These are phyloP conservation scores for Aspergillus tubingensis DNA, from an alignment of 2,329 filamentous ascomycete genomes.

Conservation along the genomic window DNA sequence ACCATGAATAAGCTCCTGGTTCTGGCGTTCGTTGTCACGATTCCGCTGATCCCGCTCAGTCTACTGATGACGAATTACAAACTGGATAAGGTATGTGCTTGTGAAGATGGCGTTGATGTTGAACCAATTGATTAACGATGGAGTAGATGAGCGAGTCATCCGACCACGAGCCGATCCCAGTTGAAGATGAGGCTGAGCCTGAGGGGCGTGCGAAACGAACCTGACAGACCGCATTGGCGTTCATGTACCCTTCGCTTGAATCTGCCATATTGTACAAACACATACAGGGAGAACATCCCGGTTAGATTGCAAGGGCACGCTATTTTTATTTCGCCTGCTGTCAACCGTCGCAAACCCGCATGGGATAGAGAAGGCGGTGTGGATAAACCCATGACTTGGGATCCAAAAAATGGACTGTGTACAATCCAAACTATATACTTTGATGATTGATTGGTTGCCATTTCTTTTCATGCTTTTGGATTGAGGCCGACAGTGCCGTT, in stretches of 20 bases:
- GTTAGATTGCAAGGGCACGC: background rate
- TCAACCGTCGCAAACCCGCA: background rate
- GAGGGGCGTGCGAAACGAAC: slow-evolving; percentile 31
- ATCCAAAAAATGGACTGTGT: background rate
- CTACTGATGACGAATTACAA: slow-evolving; percentile 61
- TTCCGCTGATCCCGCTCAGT: slow-evolving; percentile 60
- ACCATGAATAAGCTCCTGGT: slow-evolving; percentile 62
- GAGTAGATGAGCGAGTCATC: slow-evolving; percentile 31
- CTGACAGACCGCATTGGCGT: slow-evolving; percentile 14
- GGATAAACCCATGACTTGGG: background rate
- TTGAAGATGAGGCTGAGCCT: slow-evolving; percentile 19
- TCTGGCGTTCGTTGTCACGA: slow-evolving; percentile 55
- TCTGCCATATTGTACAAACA: background rate
- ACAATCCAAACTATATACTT: background rate
- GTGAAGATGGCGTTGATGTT: background rate
- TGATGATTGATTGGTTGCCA: background rate
- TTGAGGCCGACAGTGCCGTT: background rate
- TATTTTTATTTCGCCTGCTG: background rate
- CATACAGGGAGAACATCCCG: background rate
- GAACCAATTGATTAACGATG: slow-evolving; percentile 12
- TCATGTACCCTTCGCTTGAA: background rate
- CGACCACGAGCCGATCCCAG: slow-evolving; percentile 15
- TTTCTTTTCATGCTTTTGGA: background rate
- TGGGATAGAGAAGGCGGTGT: background rate
- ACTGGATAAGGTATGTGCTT: slow-evolving; percentile 50